A percentile compares a stretch with the other conserved stretches of the same genome.
Evolutionary conservation across 163 green algal species (phyloP).

Genomic region (Chlamydomonas reinhardtii): DNA sequence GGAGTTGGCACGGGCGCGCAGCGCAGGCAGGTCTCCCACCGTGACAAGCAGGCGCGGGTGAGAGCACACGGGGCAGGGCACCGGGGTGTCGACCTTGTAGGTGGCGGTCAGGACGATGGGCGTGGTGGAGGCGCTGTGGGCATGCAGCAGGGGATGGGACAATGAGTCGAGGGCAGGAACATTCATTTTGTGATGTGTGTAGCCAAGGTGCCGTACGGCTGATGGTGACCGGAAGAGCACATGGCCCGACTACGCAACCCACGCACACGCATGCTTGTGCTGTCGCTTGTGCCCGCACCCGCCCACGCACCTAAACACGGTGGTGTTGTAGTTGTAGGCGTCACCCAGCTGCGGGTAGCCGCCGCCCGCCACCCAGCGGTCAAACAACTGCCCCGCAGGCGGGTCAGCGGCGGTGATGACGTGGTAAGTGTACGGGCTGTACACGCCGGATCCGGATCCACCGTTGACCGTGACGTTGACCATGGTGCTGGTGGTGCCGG

Average conservation of each 20-base stretch:
- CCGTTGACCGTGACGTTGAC: neutral
- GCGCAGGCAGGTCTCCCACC: neutral
- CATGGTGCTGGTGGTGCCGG: neutral
- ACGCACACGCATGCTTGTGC: neutral
- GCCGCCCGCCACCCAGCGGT: neutral
- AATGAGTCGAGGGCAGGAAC: neutral
- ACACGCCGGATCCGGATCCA: neutral
- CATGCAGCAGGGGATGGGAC: neutral
- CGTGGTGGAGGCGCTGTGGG: neutral
- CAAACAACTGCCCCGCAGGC: neutral
- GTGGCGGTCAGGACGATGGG: neutral
- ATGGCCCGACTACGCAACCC: too few relatives aligned
- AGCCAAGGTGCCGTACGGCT: too few relatives aligned
- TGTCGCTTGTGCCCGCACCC: neutral
- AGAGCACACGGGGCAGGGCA: neutral
- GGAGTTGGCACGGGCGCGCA: neutral
- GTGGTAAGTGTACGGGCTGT: neutral
- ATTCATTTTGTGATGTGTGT: too few relatives aligned
- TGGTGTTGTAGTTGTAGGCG: neutral
- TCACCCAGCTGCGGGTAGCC: neutral
- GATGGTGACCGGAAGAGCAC: too few relatives aligned
- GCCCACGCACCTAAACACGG: neutral
- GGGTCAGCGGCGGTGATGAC: neutral
- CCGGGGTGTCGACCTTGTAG: neutral
- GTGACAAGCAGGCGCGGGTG: conserved; percentile 1